Percentiles rank a stretch among this genome's conserved stretches.
Conservation (phyloP, 148 eudicot genomes). For the Hydrangea macrophylla region DNA sequence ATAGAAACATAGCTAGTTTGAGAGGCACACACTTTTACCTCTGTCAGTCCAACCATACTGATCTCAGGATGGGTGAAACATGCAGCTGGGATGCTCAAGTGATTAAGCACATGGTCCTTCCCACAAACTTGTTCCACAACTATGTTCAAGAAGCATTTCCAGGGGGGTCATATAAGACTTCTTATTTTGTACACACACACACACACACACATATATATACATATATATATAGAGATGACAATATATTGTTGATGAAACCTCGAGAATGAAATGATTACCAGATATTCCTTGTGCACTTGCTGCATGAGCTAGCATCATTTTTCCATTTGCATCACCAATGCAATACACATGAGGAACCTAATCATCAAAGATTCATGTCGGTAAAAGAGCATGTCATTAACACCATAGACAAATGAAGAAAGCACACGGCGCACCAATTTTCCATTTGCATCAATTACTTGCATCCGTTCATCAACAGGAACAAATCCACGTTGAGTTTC, state of each 20-base stretch:
- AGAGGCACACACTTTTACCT: slow-evolving; percentile 50
- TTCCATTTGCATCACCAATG: slow-evolving; percentile 99
- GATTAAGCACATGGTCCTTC: slow-evolving; percentile 87
- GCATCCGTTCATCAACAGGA: slow-evolving; percentile 97
- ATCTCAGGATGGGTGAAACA: slow-evolving; percentile 99
- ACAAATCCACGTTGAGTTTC: slow-evolving; percentile 91
- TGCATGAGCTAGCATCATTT: slow-evolving; percentile 99
- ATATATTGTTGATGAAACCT: not conserved
- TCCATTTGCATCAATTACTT: slow-evolving; percentile 84
- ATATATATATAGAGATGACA: not conserved
- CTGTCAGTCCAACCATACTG: slow-evolving; percentile 99
- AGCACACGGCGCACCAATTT: slow-evolving; percentile 44
- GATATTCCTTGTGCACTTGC: slow-evolving; percentile 99
- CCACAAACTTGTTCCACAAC: slow-evolving; percentile 98
- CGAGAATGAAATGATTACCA: slow-evolving; percentile 37
- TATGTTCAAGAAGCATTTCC: slow-evolving; percentile 26
- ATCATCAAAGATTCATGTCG: slow-evolving; percentile 13
- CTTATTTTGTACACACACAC: too few relatives aligned
- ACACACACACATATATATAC: slow-evolving; percentile 9
- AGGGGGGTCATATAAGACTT: too few relatives aligned
- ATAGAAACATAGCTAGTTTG: not conserved
- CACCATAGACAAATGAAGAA: slow-evolving; percentile 9
- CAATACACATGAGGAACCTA: slow-evolving; percentile 95
- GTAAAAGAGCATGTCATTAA: slow-evolving; percentile 10
- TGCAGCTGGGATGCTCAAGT: slow-evolving; percentile 92